Conservation (phyloP, 495 filamentous ascomycete species). For the Talaromyces ruber region DNA sequence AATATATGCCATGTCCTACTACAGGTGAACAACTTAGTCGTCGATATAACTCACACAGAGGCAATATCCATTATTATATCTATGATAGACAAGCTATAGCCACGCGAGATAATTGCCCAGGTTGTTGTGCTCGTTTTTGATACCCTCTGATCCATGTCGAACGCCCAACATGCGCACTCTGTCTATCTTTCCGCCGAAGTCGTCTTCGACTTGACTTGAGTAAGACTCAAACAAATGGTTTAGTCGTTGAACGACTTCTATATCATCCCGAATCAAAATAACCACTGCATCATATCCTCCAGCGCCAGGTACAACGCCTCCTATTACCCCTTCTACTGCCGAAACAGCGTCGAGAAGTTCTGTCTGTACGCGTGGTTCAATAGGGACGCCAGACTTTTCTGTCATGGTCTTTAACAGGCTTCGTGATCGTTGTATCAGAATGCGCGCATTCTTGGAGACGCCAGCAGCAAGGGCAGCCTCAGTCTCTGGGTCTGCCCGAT, state of each 20-base stretch:
- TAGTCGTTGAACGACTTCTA: constrained; percentile 53
- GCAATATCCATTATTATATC: too few relatives aligned
- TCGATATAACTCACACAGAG: too few relatives aligned
- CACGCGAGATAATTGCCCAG: constrained; percentile 54
- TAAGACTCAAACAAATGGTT: constrained; percentile 55
- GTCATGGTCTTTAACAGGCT: constrained; percentile 68
- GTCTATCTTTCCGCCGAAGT: constrained; percentile 52
- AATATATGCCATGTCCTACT: neutral
- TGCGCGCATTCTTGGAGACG: constrained; percentile 27
- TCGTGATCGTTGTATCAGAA: constrained; percentile 44
- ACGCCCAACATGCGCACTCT: constrained; percentile 71
- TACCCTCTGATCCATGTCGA: constrained; percentile 81
- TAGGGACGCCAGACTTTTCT: constrained; percentile 62
- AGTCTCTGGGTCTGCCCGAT: constrained; percentile 14
- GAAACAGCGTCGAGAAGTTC: constrained; percentile 69
- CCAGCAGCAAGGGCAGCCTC: constrained; percentile 9
- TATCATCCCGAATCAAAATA: constrained; percentile 67
- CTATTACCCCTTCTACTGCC: constrained; percentile 68
- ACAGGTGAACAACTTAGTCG: too few relatives aligned
- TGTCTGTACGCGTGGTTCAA: constrained; percentile 84
- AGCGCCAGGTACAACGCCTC: constrained; percentile 88
- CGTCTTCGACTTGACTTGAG: constrained; percentile 43
- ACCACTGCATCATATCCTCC: constrained; percentile 91
- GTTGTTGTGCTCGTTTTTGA: constrained; percentile 49
- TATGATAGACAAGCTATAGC: constrained; percentile 22